Evolutionary conservation across 1,284 basidiomycete species (phyloP).

Genomic region (Austroboletus sp.): DNA sequence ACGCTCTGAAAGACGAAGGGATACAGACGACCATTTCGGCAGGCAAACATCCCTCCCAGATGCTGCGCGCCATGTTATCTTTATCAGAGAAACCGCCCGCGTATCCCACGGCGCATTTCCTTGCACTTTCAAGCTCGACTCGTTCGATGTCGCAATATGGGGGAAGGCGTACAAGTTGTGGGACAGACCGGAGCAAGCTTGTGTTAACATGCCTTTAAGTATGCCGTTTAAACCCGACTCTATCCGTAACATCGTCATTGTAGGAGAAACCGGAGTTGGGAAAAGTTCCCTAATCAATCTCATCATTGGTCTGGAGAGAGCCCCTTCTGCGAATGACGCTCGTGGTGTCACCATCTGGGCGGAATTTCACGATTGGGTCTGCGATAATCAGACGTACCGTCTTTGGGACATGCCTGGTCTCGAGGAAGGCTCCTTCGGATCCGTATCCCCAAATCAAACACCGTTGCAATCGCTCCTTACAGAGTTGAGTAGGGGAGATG

Average conservation of each 20-base stretch:
- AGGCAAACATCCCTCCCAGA: too few relatives aligned
- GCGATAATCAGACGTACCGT: conserved; percentile 21
- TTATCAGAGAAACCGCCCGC: too few relatives aligned
- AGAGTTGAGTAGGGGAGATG: conserved; percentile 18
- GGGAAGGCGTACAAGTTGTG: too few relatives aligned
- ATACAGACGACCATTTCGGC: too few relatives aligned
- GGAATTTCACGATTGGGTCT: conserved; percentile 21
- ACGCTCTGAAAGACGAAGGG: too few relatives aligned
- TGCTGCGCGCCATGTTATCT: too few relatives aligned
- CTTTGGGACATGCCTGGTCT: conserved; percentile 33
- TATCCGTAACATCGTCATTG: conserved; percentile 28
- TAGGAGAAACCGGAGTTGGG: conserved; percentile 30
- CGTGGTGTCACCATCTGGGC: conserved; percentile 27
- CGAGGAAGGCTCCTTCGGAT: conserved; percentile 28
- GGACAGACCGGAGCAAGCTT: background rate
- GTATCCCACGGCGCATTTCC: too few relatives aligned
- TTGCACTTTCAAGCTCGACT: too few relatives aligned
- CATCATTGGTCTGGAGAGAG: conserved; percentile 18
- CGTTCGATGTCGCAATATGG: too few relatives aligned
- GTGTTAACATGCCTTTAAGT: conserved; percentile 14
- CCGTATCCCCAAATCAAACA: conserved; percentile 23
- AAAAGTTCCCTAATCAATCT: conserved; percentile 33
- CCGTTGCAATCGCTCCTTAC: conserved; percentile 25
- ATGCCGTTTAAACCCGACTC: conserved; percentile 7
- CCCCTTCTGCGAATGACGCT: conserved; percentile 27